Evolutionary conservation across 768 basidiomycete species (phyloP), one percentile per base, ranked within the genome.

Genomic region (Tricholoma terreum): DNA sequence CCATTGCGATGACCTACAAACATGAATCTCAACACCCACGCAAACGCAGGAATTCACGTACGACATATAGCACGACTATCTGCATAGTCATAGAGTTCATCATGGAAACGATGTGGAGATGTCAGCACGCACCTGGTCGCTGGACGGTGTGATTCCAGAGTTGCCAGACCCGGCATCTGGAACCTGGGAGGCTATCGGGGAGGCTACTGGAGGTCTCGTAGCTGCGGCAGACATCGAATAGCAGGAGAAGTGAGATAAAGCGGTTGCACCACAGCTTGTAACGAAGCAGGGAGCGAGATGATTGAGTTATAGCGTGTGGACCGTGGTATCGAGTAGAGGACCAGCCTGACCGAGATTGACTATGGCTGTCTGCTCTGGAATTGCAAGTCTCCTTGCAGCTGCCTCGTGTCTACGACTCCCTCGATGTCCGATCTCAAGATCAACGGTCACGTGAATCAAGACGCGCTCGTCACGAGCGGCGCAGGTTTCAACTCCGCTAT

Each of bases 21-120:
- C 60, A 34, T 24, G 57, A 30, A 30, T 52, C 27, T 34, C 27
- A 15, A 33, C 35, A 21, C 50, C 17, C n/a, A 14, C 51, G 14
- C 34, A 38, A 56, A 17, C 45, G 54, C 30, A 54, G 43, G 46
- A 54, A 52, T 31, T 31, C 24, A 80, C 87, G 63, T 72, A 90
- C 89, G 56, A 90, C 87, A 63, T 89, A 90, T 61, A 90, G 74
- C 33, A 89, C 84, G 42, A 89, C 85, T 55, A 86, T 81, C 89
- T 90, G 71, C 56, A 61, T 21, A 58, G 63, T 69, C 59, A 63
- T 60, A 57, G 60, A 54, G 61, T 63, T 58, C 61, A 62, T 61
- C 56, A 55, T 56, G 64, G 57, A 57, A 57, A 57, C 14, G 43
- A 55, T 36, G 46, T 35, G 58, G 57, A 59, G 57, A 46, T 51